phyloP scores from a whole-genome alignment of 345 rosid genomes.

The Iberis pinnata region DNA sequence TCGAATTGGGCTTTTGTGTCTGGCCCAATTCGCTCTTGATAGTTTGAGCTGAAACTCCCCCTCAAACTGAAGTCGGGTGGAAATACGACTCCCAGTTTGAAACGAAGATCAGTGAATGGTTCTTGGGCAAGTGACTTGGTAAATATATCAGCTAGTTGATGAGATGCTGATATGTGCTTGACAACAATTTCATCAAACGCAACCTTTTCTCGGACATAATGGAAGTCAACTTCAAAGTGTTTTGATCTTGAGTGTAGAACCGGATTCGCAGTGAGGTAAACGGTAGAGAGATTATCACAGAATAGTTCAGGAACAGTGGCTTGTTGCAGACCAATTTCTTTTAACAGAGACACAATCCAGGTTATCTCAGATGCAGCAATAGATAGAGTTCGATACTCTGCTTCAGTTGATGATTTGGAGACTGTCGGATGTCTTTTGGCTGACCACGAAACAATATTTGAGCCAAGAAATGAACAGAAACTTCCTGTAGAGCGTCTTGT shows the following conservation, averaged over 20 bases:
- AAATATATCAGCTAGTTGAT: neutral
- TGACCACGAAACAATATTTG: too few species aligned
- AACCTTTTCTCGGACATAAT: neutral
- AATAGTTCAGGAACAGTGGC: neutral
- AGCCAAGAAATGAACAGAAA: too few species aligned
- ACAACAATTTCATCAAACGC: neutral
- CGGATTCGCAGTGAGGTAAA: neutral
- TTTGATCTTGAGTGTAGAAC: neutral
- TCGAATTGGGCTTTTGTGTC: too few species aligned
- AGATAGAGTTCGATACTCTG: too few species aligned
- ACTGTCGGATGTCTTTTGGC: too few species aligned
- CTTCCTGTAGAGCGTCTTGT: too few species aligned
- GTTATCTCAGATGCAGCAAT: too few species aligned
- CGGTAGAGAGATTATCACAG: neutral
- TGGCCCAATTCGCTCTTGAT: too few species aligned
- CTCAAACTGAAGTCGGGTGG: neutral
- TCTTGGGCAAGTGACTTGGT: too few species aligned
- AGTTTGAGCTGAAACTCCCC: neutral
- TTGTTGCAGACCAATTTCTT: too few species aligned
- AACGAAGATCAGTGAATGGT: neutral
- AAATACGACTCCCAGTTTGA: neutral
- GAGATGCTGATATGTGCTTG: neutral
- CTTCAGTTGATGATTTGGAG: too few species aligned
- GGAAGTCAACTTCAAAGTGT: neutral
- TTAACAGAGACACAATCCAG: too few species aligned